Percentiles rank a stretch among this genome's conserved stretches.
Conservation (phyloP, 2,329 filamentous ascomycete species). For the Dactylellina cionopaga region DNA sequence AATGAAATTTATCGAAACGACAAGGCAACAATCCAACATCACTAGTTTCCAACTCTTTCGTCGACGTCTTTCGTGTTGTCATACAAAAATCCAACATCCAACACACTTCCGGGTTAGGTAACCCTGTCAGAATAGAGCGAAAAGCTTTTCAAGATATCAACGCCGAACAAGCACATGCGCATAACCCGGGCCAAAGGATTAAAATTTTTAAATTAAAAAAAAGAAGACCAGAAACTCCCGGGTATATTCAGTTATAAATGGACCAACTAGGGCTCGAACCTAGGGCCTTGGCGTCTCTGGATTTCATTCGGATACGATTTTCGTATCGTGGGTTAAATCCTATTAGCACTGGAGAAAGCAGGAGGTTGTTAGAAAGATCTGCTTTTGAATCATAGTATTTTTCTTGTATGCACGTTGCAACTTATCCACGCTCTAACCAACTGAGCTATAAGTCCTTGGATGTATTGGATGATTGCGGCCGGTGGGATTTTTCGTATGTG, state of each 20-base stretch:
- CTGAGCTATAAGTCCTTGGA: constrained; percentile 29
- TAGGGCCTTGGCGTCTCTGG: constrained; percentile 19
- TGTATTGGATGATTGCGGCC: neutral
- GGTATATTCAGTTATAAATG: too few relatives aligned
- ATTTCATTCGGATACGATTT: too few relatives aligned
- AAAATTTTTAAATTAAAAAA: neutral
- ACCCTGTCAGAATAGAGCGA: neutral
- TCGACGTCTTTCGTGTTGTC: too few relatives aligned
- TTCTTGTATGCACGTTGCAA: too few relatives aligned
- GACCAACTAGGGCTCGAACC: constrained; percentile 7
- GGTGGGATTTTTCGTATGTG: neutral
- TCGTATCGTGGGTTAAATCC: neutral
- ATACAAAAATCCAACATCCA: constrained; percentile 18
- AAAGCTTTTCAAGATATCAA: neutral
- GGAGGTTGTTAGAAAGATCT: too few relatives aligned
- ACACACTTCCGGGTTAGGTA: constrained; percentile 1
- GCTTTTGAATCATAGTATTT: too few relatives aligned
- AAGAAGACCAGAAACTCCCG: neutral
- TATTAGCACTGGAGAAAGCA: too few relatives aligned
- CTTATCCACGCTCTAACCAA: constrained; percentile 36
- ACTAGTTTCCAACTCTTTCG: too few relatives aligned
- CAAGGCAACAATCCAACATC: too few relatives aligned
- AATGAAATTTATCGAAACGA: too few relatives aligned
- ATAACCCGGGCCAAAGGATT: too few relatives aligned
- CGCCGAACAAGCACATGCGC: too few relatives aligned